These are phyloP conservation scores for Penicillium expansum DNA, from an alignment of 2,329 filamentous ascomycete species.

Conservation along the genomic window DNA sequence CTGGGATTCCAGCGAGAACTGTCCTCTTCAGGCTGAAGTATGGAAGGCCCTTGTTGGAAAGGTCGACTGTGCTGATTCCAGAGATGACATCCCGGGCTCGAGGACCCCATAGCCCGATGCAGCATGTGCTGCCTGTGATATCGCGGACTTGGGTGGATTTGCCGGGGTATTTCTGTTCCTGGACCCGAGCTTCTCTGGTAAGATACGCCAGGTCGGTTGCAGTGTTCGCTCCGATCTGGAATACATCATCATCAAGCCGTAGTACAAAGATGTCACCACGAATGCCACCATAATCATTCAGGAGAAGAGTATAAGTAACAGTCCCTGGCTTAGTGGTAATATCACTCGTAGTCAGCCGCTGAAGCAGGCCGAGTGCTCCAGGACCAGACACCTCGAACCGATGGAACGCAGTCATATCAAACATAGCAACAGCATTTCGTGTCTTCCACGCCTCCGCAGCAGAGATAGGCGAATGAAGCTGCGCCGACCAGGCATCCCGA, in stretches of 20 bases:
- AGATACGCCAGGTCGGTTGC: slow-evolving; percentile 57
- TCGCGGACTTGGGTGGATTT: slow-evolving; percentile 55
- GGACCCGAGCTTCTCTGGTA: slow-evolving; percentile 51
- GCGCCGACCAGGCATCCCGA: slow-evolving; percentile 58
- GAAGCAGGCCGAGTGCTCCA: slow-evolving; percentile 55
- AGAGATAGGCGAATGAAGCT: slow-evolving; percentile 57
- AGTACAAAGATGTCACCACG: slow-evolving; percentile 58
- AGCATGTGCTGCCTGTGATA: slow-evolving; percentile 59
- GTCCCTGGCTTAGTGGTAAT: slow-evolving; percentile 48
- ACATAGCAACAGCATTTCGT: slow-evolving; percentile 60
- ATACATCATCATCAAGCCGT: slow-evolving; percentile 46
- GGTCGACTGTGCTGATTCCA: slow-evolving; percentile 31
- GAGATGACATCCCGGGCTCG: slow-evolving; percentile 52
- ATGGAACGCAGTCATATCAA: slow-evolving; percentile 61
- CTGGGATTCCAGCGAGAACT: slow-evolving; percentile 55
- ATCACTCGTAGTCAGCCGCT: slow-evolving; percentile 44
- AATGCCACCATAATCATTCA: slow-evolving; percentile 55
- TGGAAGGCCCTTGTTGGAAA: slow-evolving; percentile 42
- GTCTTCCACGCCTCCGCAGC: slow-evolving; percentile 65
- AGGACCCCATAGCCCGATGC: slow-evolving; percentile 63
- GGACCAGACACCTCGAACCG: slow-evolving; percentile 59
- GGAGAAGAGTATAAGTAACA: slow-evolving; percentile 57
- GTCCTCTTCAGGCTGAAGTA: slow-evolving; percentile 52
- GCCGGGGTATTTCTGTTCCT: slow-evolving; percentile 37
- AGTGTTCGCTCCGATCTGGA: slow-evolving; percentile 57